Percentiles rank a stretch among this genome's conserved stretches.
Conservation (phyloP, 2,329 filamentous ascomycete species). For the Penicillium digitatum region DNA sequence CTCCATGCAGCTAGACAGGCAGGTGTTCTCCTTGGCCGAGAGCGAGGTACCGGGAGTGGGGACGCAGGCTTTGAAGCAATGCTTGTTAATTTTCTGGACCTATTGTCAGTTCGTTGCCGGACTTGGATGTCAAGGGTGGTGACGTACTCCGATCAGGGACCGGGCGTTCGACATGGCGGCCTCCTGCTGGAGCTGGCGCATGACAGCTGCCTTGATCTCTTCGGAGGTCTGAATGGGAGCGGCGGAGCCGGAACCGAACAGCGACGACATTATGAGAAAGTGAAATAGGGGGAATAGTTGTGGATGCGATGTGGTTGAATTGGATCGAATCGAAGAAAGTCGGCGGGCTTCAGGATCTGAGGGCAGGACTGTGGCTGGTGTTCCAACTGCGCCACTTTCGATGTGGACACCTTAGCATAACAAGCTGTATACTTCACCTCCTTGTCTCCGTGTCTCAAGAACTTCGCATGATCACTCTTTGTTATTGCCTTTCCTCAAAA, state of each 20-base stretch:
- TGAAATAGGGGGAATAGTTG: background rate
- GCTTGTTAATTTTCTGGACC: constrained; percentile 69
- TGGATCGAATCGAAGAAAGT: constrained; percentile 4
- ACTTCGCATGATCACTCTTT: constrained; percentile 11
- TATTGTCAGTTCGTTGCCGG: background rate
- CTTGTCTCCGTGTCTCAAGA: background rate
- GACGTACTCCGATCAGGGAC: constrained; percentile 63
- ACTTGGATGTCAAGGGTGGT: background rate
- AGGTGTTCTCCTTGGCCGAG: constrained; percentile 64
- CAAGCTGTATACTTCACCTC: constrained; percentile 13
- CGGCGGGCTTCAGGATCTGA: constrained; percentile 8
- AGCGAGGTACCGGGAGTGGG: constrained; percentile 63
- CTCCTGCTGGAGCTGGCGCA: constrained; percentile 62
- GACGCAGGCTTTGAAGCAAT: constrained; percentile 76
- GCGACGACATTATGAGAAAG: constrained; percentile 31
- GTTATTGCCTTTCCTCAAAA: background rate
- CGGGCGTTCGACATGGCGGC: constrained; percentile 65
- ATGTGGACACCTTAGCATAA: constrained; percentile 20
- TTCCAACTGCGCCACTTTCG: constrained; percentile 9
- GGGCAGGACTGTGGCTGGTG: constrained; percentile 8
- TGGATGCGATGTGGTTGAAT: background rate
- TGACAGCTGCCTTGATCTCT: constrained; percentile 52
- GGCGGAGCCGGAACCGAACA: constrained; percentile 38
- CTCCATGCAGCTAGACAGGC: constrained; percentile 73
- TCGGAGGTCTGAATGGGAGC: constrained; percentile 26